These are phyloP conservation scores for Picochlorum sp. DNA, from an alignment of 139 green algal species.

Conservation along the genomic window DNA sequence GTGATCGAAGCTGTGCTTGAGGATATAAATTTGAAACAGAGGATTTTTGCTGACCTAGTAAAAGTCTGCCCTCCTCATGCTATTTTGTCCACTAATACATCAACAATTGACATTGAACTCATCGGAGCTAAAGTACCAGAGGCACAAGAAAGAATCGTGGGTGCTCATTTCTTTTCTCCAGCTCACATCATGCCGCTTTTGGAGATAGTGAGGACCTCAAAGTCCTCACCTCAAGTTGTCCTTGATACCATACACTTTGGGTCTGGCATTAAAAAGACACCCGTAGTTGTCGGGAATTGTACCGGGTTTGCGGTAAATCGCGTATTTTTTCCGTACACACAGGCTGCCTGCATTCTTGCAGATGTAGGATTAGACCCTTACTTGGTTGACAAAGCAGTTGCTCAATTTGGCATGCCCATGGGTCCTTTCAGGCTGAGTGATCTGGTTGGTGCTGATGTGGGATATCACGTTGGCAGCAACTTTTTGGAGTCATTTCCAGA, in stretches of 20 bases:
- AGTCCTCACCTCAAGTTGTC: constrained; percentile 73
- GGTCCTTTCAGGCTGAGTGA: constrained; percentile 85
- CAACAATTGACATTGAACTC: constrained; percentile 91
- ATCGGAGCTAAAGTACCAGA: constrained; percentile 46
- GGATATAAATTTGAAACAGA: constrained; percentile 88
- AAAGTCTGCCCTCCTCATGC: constrained; percentile 47
- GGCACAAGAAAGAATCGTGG: constrained; percentile 69
- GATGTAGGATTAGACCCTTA: constrained; percentile 83
- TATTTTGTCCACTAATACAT: constrained; percentile 96
- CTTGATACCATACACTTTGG: constrained; percentile 80
- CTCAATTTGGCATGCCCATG: constrained; percentile 96
- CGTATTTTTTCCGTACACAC: constrained; percentile 98
- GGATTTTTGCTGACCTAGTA: constrained; percentile 78
- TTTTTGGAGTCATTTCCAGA: constrained; percentile 85
- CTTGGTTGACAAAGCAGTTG: constrained; percentile 74
- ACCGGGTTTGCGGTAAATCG: constrained; percentile 98
- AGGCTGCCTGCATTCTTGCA: constrained; percentile 74
- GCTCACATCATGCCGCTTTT: constrained; percentile 98
- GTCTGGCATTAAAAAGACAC: constrained; percentile 88
- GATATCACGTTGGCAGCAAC: constrained; percentile 88
- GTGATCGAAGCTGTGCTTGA: constrained; percentile 98
- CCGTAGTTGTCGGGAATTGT: constrained; percentile 98
- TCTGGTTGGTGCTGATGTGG: constrained; percentile 78
- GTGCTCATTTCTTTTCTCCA: constrained; percentile 90
- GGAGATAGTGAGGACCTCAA: constrained; percentile 87